Evolutionary conservation across 768 basidiomycete species (phyloP), one percentile per base, ranked within the genome.

Genomic region (Russula emetica): DNA sequence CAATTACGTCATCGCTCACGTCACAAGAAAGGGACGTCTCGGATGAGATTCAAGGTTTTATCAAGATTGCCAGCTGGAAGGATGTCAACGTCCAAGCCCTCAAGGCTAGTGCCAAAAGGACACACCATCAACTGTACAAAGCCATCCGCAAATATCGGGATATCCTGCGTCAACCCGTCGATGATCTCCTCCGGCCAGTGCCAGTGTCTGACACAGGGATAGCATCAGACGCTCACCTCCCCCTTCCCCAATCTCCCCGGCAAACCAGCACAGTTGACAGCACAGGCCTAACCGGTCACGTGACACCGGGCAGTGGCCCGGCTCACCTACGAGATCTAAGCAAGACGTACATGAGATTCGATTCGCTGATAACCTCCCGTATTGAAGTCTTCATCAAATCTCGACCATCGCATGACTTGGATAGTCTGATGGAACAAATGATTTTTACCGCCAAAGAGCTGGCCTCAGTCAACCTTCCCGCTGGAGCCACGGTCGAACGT

Each of bases 11-110:
- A 2, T 78, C 77, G n/a, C 75, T 97, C 32, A 68, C 71, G 3
- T 74, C 79, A 20, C 86, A 90, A 71, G 82, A 87, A 55, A 74
- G 73, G 0, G 70, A 69, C 0, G 73, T 97, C 36, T 93, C 98
- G 74, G 88, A 85, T 69, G 90, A 95, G 61, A 82, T 98, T 57
- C 83, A 80, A 62, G 85, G 83, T 50, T 87, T 94, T 72, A 88
- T 98, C 78, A 96, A 94, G 74, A 79, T 99, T 51, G 97, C 97
- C 2, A 98, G 94, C 71, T 98, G 97, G 97, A 97, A 91, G 74
- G 97, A 99, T 71, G 78, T 94, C 71, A 99, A 98, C 70, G 90
- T 98, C 11, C 88, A 92, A 67, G 94, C 97, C 2, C 80, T 99
- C 62, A 91, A 89, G 73, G 87, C 90, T 64, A 97, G 94, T 71